Evolutionary conservation across 192 early-diverging fungal genomes (phyloP).

Genomic region (Podochytrium sp.): DNA sequence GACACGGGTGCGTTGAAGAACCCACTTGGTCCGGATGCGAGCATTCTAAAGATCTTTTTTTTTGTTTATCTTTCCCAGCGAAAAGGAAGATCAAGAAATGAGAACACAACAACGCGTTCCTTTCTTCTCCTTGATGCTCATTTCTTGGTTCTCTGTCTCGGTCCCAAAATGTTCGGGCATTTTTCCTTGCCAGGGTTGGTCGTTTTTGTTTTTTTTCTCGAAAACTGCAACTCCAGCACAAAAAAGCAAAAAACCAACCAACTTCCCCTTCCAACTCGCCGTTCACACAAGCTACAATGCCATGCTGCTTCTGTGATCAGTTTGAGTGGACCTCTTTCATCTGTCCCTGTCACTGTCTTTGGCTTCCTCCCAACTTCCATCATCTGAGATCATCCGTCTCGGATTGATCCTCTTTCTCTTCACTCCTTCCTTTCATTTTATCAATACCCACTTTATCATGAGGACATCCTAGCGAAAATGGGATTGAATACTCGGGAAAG

Average conservation of each 20-base stretch:
- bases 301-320: too few species aligned
- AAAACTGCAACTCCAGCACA: background rate
- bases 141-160: too few species aligned
- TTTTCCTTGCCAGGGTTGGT: too few species aligned
- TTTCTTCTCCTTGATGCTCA: too few species aligned
- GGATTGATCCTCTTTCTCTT: background rate
- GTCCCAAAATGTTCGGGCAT: too few species aligned
- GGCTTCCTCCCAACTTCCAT: background rate
- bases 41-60: background rate
- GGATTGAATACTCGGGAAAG: slow-evolving; percentile 10
- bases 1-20: slow-evolving; percentile 49
- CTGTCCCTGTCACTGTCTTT: background rate
- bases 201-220: background rate
- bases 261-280: too few species aligned
- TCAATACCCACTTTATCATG: slow-evolving; percentile 13
- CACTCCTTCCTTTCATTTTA: background rate
- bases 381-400: background rate
- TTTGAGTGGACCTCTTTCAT: too few species aligned
- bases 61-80: too few species aligned
- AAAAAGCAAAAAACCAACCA: background rate
- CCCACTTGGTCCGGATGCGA: slow-evolving; percentile 7
- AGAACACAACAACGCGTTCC: too few species aligned
- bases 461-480: slow-evolving; percentile 17
- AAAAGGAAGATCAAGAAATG: too few species aligned
- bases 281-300: too few species aligned